Base-by-base conservation (phyloP, 495 filamentous ascomycete genomes). In the Parathielavia hyrcaniae region DNA sequence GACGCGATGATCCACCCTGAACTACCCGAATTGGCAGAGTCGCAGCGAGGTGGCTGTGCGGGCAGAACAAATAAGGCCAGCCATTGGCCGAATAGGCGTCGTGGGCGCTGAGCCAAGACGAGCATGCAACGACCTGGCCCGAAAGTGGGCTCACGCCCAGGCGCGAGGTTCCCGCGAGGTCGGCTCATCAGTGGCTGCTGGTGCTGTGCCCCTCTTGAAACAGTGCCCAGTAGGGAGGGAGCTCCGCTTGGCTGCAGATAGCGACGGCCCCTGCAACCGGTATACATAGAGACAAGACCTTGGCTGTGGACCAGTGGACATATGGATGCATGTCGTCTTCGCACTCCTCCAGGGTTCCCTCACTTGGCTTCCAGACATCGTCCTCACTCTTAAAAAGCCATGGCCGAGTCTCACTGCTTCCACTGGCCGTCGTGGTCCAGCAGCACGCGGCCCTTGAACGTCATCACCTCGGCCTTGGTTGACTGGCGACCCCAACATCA, bases 121-220 rank as follows among this genome's bases (percentile, higher is more conserved):
- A 30, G 2, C 26, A 30, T 30, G 26, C 26, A 30, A 30, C 26
- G 26, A 30, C 26, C 26, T 30, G 26, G 26, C 26, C 26, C n/a
- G n/a, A n/a, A n/a, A n/a, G n/a, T 48, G 40, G 56, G 56, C 40
- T 51, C 38, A 48, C 56, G 56, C 41, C 56, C 56, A 46, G 55
- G 41, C 23, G 38, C 30, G 13, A 30, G 4, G 16, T 13, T 35
- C 20, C 49, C 49, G 26, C 6, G 26, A 30, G 26, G 26, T 6
- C 26, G 2, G 26, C 26, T 30, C 26, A n/a, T n/a, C n/a, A n/a
- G n/a, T n/a, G 26, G 39, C n/a, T 53, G 52, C 39, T 39, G 56
- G 55, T 17, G 17, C 49, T 38, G 49, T 39, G 35, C 50, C 35
- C 22, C 50, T 19, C 19, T 46, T 16, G 26, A 30, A 30, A 30